Evolutionary conservation across 1,139 yeast species (phyloP).

Genomic region (Hansenula lynferdii): DNA sequence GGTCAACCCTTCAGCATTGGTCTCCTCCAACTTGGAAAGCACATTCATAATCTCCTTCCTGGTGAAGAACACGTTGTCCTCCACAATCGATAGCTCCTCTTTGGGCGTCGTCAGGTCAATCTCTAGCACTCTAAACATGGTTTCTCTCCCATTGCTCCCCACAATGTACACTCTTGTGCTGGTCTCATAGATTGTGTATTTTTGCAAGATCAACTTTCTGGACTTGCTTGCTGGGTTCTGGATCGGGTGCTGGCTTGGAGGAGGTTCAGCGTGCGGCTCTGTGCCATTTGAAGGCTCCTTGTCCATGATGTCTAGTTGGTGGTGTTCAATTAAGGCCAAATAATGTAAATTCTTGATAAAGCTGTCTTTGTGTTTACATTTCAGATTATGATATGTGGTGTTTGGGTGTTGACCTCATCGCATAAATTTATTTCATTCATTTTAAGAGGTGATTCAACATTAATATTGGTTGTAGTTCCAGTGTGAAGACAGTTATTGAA

Average conservation of each 20-base stretch:
- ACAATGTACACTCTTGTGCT: slow-evolving; percentile 78
- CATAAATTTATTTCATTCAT: slow-evolving; percentile 1
- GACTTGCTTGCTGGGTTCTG: slow-evolving; percentile 11
- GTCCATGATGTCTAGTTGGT: not conserved
- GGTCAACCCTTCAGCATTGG: slow-evolving; percentile 64
- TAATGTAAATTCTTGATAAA: slow-evolving; percentile 1
- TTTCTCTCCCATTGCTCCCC: slow-evolving; percentile 86
- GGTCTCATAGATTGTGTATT: slow-evolving; percentile 84
- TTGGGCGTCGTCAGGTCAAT: slow-evolving; percentile 62
- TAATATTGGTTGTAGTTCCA: no score
- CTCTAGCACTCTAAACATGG: slow-evolving; percentile 79
- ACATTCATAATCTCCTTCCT: slow-evolving; percentile 79
- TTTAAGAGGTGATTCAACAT: no score
- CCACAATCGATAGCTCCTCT: slow-evolving; percentile 58
- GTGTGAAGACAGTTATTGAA: no score
- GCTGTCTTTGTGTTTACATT: slow-evolving; percentile 1
- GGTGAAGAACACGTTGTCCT: slow-evolving; percentile 75
- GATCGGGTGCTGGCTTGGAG: no score
- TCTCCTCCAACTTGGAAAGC: slow-evolving; percentile 51
- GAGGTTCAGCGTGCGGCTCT: no score
- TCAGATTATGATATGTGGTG: not conserved
- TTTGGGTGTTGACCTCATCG: slow-evolving; percentile 3
- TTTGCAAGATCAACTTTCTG: slow-evolving; percentile 49
- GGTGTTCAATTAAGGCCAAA: no score
- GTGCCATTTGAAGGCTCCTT: not conserved